Percentiles rank a stretch among this genome's conserved stretches.
phyloP scores from a whole-genome alignment of 139 green algal genomes.

The Nannochloris sp. region DNA sequence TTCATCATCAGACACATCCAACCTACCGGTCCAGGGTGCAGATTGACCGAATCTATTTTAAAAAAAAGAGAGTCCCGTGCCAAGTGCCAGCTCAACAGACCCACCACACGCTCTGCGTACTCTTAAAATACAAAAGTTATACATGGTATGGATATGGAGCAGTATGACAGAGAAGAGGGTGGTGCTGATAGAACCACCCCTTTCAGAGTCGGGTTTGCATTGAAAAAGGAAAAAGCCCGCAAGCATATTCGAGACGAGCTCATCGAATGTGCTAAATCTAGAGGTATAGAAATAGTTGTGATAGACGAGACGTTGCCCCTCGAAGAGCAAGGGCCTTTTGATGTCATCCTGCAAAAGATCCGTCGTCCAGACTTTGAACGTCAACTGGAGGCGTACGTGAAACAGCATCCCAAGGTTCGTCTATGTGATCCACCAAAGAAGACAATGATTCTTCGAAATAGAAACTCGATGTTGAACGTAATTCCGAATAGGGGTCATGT shows the following conservation, averaged over 20 bases:
- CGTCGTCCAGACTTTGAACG: slow-evolving; percentile 58
- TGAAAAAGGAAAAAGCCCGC: slow-evolving; percentile 23
- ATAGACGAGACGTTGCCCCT: slow-evolving; percentile 43
- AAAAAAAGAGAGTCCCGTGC: too few species aligned
- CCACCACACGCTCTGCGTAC: too few species aligned
- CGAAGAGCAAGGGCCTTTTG: slow-evolving; percentile 50
- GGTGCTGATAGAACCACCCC: too few species aligned
- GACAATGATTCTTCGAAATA: slow-evolving; percentile 21
- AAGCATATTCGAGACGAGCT: slow-evolving; percentile 50
- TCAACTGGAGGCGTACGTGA: slow-evolving; percentile 44
- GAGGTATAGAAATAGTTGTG: slow-evolving; percentile 36
- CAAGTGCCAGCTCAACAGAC: too few species aligned
- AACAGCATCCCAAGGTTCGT: slow-evolving; percentile 31
- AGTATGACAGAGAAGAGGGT: too few species aligned
- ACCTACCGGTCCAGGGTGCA: too few species aligned
- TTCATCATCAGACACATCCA: too few species aligned
- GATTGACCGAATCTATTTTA: too few species aligned
- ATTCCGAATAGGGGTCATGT: background rate
- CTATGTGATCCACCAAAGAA: slow-evolving; percentile 24
- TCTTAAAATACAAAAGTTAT: too few species aligned
- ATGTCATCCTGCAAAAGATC: slow-evolving; percentile 68
- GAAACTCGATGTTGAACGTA: slow-evolving; percentile 19
- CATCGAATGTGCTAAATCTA: slow-evolving; percentile 14
- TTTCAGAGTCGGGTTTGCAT: slow-evolving; percentile 12
- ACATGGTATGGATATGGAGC: too few species aligned